Conservation (phyloP, 768 basidiomycete genomes). For the Gyrodon lividus region DNA sequence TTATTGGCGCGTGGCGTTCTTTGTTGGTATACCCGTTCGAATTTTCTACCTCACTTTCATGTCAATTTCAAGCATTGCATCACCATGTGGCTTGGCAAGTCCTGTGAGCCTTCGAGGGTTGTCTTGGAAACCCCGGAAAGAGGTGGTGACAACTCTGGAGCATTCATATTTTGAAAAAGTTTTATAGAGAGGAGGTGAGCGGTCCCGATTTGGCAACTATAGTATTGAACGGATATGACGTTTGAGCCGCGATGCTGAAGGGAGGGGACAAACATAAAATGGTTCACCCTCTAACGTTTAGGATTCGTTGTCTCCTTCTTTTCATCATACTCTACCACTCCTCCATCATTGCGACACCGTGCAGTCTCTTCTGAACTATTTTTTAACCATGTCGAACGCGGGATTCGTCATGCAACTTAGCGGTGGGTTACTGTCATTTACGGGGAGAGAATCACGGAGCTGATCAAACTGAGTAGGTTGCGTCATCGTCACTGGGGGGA, state of each 20-base stretch:
- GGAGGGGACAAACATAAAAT: slow-evolving; percentile 17
- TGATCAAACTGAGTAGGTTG: slow-evolving; percentile 33
- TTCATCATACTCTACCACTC: not conserved
- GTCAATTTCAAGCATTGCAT: slow-evolving; percentile 10
- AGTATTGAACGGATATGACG: slow-evolving; percentile 5
- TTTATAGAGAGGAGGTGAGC: not conserved
- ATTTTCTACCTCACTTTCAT: not conserved
- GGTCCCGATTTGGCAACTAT: slow-evolving; percentile 6
- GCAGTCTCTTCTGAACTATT: slow-evolving; percentile 8
- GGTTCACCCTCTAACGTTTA: not conserved
- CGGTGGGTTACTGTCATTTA: slow-evolving; percentile 21
- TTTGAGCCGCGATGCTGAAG: slow-evolving; percentile 11
- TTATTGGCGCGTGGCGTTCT: slow-evolving; percentile 5
- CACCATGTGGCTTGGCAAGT: slow-evolving; percentile 4
- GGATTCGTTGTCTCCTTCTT: not conserved
- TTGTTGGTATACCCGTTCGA: slow-evolving; percentile 14
- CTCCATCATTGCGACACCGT: not conserved
- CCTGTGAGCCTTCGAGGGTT: not conserved
- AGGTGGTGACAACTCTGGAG: too few species aligned
- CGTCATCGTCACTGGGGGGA: slow-evolving; percentile 61
- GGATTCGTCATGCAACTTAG: slow-evolving; percentile 26
- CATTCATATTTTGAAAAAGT: too few species aligned
- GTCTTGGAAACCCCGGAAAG: not conserved
- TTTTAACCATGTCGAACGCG: slow-evolving; percentile 6
- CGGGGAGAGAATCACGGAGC: not conserved